A percentile compares a stretch with the other conserved stretches of the same genome.
These are phyloP conservation scores for Fusarium sp. DNA, from an alignment of 2,329 filamentous ascomycete species.

Conservation along the genomic window DNA sequence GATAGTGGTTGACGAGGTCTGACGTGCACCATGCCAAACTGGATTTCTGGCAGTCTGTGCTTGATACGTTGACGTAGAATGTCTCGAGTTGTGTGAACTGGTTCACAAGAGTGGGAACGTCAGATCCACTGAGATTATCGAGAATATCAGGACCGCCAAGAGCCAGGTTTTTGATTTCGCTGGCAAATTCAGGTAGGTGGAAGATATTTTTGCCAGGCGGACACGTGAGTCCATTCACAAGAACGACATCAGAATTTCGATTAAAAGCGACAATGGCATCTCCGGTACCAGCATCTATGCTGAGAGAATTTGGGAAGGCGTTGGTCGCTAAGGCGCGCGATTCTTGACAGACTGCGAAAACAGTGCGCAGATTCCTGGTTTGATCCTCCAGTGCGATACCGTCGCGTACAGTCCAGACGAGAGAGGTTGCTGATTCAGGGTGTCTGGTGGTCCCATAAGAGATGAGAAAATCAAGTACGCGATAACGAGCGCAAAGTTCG, in stretches of 20 bases:
- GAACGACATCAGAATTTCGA: constrained; percentile 50
- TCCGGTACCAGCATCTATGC: constrained; percentile 44
- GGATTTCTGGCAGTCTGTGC: constrained; percentile 12
- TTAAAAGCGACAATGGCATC: constrained; percentile 51
- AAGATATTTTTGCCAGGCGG: constrained; percentile 28
- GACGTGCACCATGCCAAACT: constrained; percentile 52
- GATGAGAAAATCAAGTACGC: constrained; percentile 50
- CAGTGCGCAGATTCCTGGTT: constrained; percentile 48
- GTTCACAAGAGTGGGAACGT: constrained; percentile 3
- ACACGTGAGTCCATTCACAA: constrained; percentile 37
- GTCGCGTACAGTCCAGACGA: constrained; percentile 40
- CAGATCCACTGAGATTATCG: not conserved
- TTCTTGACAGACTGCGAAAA: constrained; percentile 54
- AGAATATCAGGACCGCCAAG: constrained; percentile 28
- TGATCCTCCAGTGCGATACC: constrained; percentile 45
- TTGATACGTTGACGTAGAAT: constrained; percentile 44
- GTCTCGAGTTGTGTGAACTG: constrained; percentile 47
- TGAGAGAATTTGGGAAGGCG: constrained; percentile 52
- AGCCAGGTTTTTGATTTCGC: constrained; percentile 50
- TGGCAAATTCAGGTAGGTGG: constrained; percentile 48
- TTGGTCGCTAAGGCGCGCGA: constrained; percentile 53
- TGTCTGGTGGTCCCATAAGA: constrained; percentile 22
- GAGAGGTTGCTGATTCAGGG: constrained; percentile 9
- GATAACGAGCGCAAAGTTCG: constrained; percentile 46
- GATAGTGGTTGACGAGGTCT: constrained; percentile 48